These are phyloP conservation scores for Geum urbanum DNA, from an alignment of 306 rosid genomes.

Conservation along the genomic window DNA sequence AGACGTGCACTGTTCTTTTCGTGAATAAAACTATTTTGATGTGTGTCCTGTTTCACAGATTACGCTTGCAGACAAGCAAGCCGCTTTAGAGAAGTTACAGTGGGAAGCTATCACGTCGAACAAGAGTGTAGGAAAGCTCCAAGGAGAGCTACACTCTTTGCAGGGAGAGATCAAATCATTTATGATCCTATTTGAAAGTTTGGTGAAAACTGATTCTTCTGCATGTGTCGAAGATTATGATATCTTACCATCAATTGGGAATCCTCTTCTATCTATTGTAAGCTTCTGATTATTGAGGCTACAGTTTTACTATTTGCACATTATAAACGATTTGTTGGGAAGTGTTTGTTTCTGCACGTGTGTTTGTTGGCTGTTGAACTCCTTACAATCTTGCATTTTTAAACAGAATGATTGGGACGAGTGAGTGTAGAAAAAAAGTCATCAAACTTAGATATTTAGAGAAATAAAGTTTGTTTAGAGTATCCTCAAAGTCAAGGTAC, in stretches of 20 bases:
- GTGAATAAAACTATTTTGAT: conserved; percentile 9
- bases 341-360: not conserved
- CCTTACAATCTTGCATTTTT: conserved; percentile 8
- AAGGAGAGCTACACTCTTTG: conserved; percentile 36
- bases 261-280: conserved; percentile 38
- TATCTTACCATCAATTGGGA: no score
- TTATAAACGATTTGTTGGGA: not conserved
- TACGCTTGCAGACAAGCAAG: conserved; percentile 96
- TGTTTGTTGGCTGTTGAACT: conserved; percentile 4
- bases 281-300: conserved; percentile 15
- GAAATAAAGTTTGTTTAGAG: no score
- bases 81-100: conserved; percentile 74
- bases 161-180: conserved; percentile 45
- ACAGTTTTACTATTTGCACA: not conserved
- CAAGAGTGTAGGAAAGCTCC: conserved; percentile 45
- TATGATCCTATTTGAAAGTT: conserved; percentile 57
- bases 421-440: not conserved
- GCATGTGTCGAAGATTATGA: conserved; percentile 26
- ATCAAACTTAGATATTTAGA: no score
- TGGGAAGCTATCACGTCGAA: conserved; percentile 84
- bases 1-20: not conserved
- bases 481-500: no score
- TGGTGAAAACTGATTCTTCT: conserved; percentile 43
- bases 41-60: conserved; percentile 39
- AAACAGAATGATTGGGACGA: conserved; percentile 82